Conservation (phyloP, 371 early-diverging fungal species). For the Vairimorpha ceranae region DNA sequence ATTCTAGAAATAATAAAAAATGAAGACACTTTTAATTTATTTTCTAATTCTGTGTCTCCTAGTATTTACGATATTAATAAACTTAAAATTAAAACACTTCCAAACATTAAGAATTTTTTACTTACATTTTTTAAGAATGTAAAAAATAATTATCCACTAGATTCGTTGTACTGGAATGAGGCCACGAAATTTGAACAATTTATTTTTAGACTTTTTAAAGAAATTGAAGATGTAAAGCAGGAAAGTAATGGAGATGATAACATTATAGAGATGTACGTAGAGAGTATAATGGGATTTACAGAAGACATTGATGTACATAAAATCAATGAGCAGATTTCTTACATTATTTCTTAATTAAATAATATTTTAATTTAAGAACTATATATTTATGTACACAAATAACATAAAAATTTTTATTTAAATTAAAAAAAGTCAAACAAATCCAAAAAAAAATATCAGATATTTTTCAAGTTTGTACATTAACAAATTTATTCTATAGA, state of each 20-base stretch:
- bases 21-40: constrained; percentile 42
- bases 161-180: constrained; percentile 34
- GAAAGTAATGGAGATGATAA: constrained; percentile 32
- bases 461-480: too few relatives aligned
- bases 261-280: constrained; percentile 36
- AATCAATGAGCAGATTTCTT: constrained; percentile 45
- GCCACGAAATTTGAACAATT: constrained; percentile 35
- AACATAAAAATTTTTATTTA: too few relatives aligned
- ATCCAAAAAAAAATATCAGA: too few relatives aligned
- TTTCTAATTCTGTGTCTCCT: constrained; percentile 14
- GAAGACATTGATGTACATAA: constrained; percentile 27
- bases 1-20: constrained; percentile 33
- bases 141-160: neutral
- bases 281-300: constrained; percentile 41
- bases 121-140: constrained; percentile 24
- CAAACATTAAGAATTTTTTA: constrained; percentile 20
- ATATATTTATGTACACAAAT: too few relatives aligned
- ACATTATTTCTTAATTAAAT: constrained; percentile 13
- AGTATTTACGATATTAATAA: constrained; percentile 18
- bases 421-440: too few relatives aligned
- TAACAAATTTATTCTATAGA: too few relatives aligned
- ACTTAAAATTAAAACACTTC: constrained; percentile 13
- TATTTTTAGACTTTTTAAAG: constrained; percentile 32
- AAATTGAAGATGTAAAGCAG: constrained; percentile 26
- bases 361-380: too few relatives aligned